Percentiles rank a stretch among this genome's conserved stretches.
phyloP scores from a whole-genome alignment of 179 eudicot species.

The Carnegiea gigantea region DNA sequence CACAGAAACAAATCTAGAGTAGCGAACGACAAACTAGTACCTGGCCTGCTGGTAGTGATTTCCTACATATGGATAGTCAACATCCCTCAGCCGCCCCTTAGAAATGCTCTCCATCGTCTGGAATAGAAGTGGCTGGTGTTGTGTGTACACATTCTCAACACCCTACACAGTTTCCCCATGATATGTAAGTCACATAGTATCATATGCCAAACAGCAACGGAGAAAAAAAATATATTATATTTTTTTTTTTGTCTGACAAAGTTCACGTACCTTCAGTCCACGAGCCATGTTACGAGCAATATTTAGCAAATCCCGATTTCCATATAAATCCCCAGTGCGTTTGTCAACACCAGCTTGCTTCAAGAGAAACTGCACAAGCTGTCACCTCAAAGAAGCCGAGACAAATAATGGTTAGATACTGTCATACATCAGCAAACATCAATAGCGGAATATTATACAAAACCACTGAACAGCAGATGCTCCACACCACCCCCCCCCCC shows the following conservation, averaged over 20 bases:
- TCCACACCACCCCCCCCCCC: neutral
- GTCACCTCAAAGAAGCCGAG: slow-evolving; percentile 29
- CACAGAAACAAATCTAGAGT: neutral
- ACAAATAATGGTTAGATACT: slow-evolving; percentile 24
- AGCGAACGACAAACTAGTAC: slow-evolving; percentile 28
- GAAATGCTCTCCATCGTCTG: slow-evolving; percentile 83
- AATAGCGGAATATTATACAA: neutral
- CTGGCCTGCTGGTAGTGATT: slow-evolving; percentile 84
- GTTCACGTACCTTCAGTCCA: slow-evolving; percentile 68
- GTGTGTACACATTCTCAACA: slow-evolving; percentile 92
- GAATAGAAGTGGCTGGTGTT: slow-evolving; percentile 82
- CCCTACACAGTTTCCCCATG: slow-evolving; percentile 47
- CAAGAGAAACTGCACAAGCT: slow-evolving; percentile 89
- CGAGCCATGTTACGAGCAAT: slow-evolving; percentile 96
- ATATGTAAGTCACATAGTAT: slow-evolving; percentile 20
- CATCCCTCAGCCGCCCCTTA: slow-evolving; percentile 78
- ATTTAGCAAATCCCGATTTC: slow-evolving; percentile 77
- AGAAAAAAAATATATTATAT: neutral
- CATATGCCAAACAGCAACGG: neutral
- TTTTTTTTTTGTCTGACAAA: neutral
- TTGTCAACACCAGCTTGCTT: slow-evolving; percentile 94
- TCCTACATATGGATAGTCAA: slow-evolving; percentile 80
- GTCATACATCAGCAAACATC: slow-evolving; percentile 6
- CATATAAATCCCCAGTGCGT: slow-evolving; percentile 85
- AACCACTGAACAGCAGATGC: neutral